These are phyloP conservation scores for Piper betle DNA, from an alignment of 164 flowering plant species.

Conservation along the genomic window DNA sequence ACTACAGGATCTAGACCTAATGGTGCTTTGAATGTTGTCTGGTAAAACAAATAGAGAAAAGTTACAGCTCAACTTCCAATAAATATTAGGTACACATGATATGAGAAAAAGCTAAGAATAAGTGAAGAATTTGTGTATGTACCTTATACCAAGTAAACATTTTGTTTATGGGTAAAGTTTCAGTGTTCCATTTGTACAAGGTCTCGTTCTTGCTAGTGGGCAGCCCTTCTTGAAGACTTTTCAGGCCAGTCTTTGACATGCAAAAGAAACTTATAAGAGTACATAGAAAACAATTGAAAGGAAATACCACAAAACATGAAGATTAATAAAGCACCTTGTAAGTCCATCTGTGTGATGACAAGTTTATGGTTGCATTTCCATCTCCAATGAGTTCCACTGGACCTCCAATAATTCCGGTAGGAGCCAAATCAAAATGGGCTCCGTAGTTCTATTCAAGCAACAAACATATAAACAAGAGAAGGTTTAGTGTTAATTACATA, in stretches of 20 bases:
- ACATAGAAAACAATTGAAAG: background rate
- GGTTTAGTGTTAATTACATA: too few relatives aligned
- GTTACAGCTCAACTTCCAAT: too few relatives aligned
- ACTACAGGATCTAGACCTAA: constrained; percentile 55
- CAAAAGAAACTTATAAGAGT: constrained; percentile 28
- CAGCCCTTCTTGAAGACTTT: constrained; percentile 22
- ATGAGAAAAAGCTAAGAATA: too few relatives aligned
- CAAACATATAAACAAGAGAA: too few relatives aligned
- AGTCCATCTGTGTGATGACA: constrained; percentile 38
- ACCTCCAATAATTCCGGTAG: constrained; percentile 31
- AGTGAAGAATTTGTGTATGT: too few relatives aligned
- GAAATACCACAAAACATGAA: too few relatives aligned
- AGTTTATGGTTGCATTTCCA: constrained; percentile 31
- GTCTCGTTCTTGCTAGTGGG: constrained; percentile 5
- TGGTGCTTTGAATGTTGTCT: constrained; percentile 49
- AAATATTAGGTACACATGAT: too few relatives aligned
- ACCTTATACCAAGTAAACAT: constrained; percentile 56
- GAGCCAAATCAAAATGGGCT: constrained; percentile 17
- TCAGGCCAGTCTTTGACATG: constrained; percentile 37
- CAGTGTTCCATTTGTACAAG: constrained; percentile 14
- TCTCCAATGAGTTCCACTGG: constrained; percentile 27
- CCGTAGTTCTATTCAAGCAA: constrained; percentile 32
- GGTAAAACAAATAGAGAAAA: too few relatives aligned
- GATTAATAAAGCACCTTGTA: constrained; percentile 8
- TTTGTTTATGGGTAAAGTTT: constrained; percentile 20